Base-by-base conservation (phyloP, 192 early-diverging fungal species). In the Podila clonocystis region DNA sequence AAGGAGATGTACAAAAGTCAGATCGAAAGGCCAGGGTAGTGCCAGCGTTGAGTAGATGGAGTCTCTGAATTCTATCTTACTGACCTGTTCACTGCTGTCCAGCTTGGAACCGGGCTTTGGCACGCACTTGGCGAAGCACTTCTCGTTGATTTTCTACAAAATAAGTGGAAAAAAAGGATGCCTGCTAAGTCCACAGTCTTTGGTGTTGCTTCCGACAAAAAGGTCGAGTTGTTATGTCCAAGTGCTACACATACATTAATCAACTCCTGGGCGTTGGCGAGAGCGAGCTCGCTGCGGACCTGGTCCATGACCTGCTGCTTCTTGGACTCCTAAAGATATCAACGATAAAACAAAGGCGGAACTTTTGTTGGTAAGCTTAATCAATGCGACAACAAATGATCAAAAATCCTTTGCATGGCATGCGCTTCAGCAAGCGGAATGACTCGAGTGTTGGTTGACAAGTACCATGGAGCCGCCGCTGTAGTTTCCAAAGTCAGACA, bases 61-160 rank as follows among this genome's bases (percentile, higher is more conserved):
- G 22, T 2, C 12, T 12, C 19, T n/a, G 52, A 0, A 22, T 5
- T 4, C 22, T 11, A 20, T 55, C 9, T 6, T 26, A 67, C 72
- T 79, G 67, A 91, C 92, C 82, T 94, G 86, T 70, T 97, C 96
- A 38, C 87, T 78, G 50, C 83, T 86, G 63, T 86, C 88, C 41
- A 97, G 83, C 50, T 86, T 87, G 48, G 90, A 49, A 22, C 94
- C 93, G 41, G 95, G 95, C 70, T 89, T 93, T 17, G 89, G 74
- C 8, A 96, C 87, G 82, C 95, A 95, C 87, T 93, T 91, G 65
- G 90, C 86, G 76, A 92, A 96, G 88, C 96, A 97, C 83, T 95
- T 92, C 73, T 91, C 91, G 85, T 94, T 95, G 80, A 97, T 94
- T 91, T 94, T 94, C 90, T 93, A 26, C 9, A 63, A 34, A 34